Evolutionary conservation across 345 rosid species (phyloP).

Genomic region (Hypericum perforatum): DNA sequence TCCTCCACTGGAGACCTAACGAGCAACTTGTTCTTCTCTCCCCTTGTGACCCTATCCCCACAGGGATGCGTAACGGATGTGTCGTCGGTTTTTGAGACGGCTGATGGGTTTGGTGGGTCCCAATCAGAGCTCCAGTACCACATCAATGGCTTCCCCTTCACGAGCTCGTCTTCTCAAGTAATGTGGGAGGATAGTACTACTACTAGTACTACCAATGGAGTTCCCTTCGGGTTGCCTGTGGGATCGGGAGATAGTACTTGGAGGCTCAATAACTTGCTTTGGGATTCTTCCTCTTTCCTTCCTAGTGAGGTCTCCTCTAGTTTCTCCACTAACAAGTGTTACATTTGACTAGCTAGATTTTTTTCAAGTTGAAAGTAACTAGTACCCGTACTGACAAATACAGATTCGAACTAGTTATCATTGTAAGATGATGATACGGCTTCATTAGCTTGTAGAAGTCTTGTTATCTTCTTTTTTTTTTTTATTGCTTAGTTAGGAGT

Average conservation of each 20-base stretch:
- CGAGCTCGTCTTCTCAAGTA: constrained; percentile 10
- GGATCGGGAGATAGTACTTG: constrained; percentile 18
- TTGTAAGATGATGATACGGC: too few relatives aligned
- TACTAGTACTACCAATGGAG: constrained; percentile 12
- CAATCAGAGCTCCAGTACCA: not conserved
- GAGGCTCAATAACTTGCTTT: constrained; percentile 26
- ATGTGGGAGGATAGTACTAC: constrained; percentile 19
- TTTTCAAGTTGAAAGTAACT: too few relatives aligned
- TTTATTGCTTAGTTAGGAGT: too few relatives aligned
- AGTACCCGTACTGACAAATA: too few relatives aligned
- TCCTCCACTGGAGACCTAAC: constrained; percentile 28
- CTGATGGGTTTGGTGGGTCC: too few relatives aligned
- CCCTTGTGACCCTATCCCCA: constrained; percentile 28
- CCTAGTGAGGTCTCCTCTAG: constrained; percentile 19
- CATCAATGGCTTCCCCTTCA: constrained; percentile 11
- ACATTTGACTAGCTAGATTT: constrained; percentile 13
- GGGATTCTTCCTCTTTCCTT: constrained; percentile 25
- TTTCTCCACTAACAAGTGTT: constrained; percentile 23
- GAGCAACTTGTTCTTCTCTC: constrained; percentile 27
- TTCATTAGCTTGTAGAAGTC: too few relatives aligned
- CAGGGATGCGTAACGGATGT: constrained; percentile 23
- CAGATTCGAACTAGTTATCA: too few relatives aligned
- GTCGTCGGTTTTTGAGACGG: constrained; percentile 21
- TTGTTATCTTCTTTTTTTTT: too few relatives aligned
- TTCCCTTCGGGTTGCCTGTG: constrained; percentile 28